A percentile compares a stretch with the other conserved stretches of the same genome.
phyloP scores from a whole-genome alignment of 2,329 filamentous ascomycete species.

The Coleophoma cylindrospora region DNA sequence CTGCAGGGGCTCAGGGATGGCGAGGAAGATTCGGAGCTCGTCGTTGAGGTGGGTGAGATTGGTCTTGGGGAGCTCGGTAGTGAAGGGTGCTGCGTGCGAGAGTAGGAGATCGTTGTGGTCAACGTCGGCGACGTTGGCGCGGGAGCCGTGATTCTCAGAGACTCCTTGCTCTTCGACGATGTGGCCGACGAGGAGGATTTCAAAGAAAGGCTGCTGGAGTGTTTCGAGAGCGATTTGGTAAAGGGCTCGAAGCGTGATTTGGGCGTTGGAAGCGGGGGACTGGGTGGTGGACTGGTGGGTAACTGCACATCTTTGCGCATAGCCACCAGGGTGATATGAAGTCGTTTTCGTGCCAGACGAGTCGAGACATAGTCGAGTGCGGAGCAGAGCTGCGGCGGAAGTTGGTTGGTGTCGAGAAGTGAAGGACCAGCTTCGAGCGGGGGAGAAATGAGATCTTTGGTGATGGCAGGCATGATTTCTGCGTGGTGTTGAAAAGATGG shows the following conservation, averaged over 20 bases:
- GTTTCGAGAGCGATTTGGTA: slow-evolving; percentile 11
- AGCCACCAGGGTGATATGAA: slow-evolving; percentile 54
- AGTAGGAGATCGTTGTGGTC: slow-evolving; percentile 7
- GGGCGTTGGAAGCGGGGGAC: slow-evolving; percentile 8
- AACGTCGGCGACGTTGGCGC: slow-evolving; percentile 5
- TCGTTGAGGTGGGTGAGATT: slow-evolving; percentile 1
- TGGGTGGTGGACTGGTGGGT: slow-evolving; percentile 26
- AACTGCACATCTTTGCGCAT: slow-evolving; percentile 52
- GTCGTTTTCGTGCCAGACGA: slow-evolving; percentile 47
- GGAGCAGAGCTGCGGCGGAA: slow-evolving; percentile 48
- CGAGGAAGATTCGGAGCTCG: slow-evolving; percentile 4
- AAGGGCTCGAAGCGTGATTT: slow-evolving; percentile 9
- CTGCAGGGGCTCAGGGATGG: slow-evolving; percentile 31
- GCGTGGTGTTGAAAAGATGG: not conserved
- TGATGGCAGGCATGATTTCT: slow-evolving; percentile 18
- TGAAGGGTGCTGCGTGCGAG: slow-evolving; percentile 17
- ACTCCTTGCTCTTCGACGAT: not conserved
- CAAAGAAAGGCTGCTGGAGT: not conserved
- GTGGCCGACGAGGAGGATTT: not conserved
- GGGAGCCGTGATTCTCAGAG: slow-evolving; percentile 3
- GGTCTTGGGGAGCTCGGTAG: slow-evolving; percentile 18
- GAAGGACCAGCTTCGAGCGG: slow-evolving; percentile 59
- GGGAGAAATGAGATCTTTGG: slow-evolving; percentile 53
- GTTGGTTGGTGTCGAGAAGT: slow-evolving; percentile 49
- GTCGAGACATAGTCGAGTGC: slow-evolving; percentile 55